Conservation (phyloP, 2,329 filamentous ascomycete species). For the Cercospora citrullina region DNA sequence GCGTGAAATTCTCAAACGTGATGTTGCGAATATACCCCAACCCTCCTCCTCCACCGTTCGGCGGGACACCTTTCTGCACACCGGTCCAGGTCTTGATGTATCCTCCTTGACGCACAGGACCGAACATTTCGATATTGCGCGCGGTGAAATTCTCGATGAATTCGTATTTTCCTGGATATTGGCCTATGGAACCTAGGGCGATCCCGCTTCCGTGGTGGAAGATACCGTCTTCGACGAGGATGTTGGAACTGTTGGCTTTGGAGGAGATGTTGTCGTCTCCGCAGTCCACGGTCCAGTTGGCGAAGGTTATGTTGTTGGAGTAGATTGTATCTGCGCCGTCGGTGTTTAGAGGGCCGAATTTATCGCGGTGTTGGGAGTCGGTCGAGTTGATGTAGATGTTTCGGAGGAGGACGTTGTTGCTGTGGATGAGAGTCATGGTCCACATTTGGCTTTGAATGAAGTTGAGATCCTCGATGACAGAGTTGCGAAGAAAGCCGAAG, state of each 20-base stretch:
- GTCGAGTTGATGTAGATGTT: slow-evolving; percentile 58
- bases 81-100: slow-evolving; percentile 59
- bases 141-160: slow-evolving; percentile 53
- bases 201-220: slow-evolving; percentile 56
- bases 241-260: slow-evolving; percentile 59
- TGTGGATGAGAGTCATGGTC: slow-evolving; percentile 54
- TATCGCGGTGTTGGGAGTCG: slow-evolving; percentile 29
- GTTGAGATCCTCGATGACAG: slow-evolving; percentile 50
- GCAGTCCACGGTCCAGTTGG: slow-evolving; percentile 53
- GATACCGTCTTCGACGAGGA: slow-evolving; percentile 51
- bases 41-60: slow-evolving; percentile 54
- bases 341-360: slow-evolving; percentile 42
- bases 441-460: slow-evolving; percentile 64
- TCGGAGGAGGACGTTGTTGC: slow-evolving; percentile 49
- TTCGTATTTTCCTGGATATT: slow-evolving; percentile 53
- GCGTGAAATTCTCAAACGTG: slow-evolving; percentile 38
- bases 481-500: slow-evolving; percentile 52
- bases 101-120: slow-evolving; percentile 14
- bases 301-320: slow-evolving; percentile 54
- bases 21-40: slow-evolving; percentile 47
- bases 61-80: slow-evolving; percentile 49
- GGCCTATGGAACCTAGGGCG: slow-evolving; percentile 61
- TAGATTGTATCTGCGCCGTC: slow-evolving; percentile 57
- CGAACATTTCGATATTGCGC: slow-evolving; percentile 47
- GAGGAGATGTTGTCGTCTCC: slow-evolving; percentile 57